Percentiles rank a stretch among this genome's conserved stretches.
Evolutionary conservation across 2,329 filamentous ascomycete species (phyloP).

Genomic region (Exophiala viscosa): DNA sequence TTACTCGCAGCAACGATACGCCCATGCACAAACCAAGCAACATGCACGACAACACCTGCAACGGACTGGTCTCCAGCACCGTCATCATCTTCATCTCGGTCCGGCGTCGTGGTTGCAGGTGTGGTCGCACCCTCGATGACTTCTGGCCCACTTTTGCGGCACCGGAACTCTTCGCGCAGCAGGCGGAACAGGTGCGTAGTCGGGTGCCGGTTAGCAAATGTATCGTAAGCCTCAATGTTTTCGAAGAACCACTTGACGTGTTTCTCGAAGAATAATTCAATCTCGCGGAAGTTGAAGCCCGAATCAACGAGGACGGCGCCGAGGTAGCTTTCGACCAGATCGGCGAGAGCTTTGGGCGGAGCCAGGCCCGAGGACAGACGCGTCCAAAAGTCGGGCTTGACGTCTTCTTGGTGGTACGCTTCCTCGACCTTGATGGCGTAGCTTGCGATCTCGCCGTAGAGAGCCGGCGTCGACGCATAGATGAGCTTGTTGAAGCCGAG

Average conservation of each 20-base stretch:
- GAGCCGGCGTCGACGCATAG: slow-evolving; percentile 38
- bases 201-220: slow-evolving; percentile 81
- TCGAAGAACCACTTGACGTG: slow-evolving; percentile 75
- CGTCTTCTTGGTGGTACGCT: slow-evolving; percentile 34
- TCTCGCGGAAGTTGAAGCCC: slow-evolving; percentile 67
- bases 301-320: slow-evolving; percentile 92
- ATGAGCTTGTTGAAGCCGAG: slow-evolving; percentile 75
- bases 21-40: slow-evolving; percentile 67
- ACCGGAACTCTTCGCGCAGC: slow-evolving; percentile 63
- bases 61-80: slow-evolving; percentile 53
- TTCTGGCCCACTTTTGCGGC: slow-evolving; percentile 52
- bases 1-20: slow-evolving; percentile 60
- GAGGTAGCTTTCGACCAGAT: slow-evolving; percentile 83
- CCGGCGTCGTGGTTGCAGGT: slow-evolving; percentile 1
- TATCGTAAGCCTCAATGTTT: slow-evolving; percentile 84
- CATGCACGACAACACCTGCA: slow-evolving; percentile 33
- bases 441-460: slow-evolving; percentile 37
- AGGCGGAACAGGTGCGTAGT: slow-evolving; percentile 67
- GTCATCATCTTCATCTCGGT: slow-evolving; percentile 41
- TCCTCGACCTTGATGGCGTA: slow-evolving; percentile 48
- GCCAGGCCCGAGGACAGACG: slow-evolving; percentile 31
- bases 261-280: slow-evolving; percentile 71
- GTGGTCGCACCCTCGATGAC: slow-evolving; percentile 28
- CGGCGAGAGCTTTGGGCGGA: slow-evolving; percentile 62
- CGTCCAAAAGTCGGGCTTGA: slow-evolving; percentile 43